Conservation (phyloP, 2,329 filamentous ascomycete genomes). For the Westerdykella ornata region DNA sequence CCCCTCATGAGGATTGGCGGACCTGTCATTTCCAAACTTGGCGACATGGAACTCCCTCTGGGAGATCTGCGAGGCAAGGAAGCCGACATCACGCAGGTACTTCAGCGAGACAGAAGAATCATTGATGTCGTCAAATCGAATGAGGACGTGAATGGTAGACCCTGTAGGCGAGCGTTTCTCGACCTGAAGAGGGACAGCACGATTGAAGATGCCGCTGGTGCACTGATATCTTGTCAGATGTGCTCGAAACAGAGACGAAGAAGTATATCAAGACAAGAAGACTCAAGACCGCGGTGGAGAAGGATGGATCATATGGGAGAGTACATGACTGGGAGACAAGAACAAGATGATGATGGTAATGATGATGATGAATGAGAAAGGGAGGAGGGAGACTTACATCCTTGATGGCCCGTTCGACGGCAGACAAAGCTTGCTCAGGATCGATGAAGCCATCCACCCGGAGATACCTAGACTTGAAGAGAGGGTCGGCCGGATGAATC, state of each 20-base stretch:
- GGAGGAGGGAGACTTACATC: conserved; percentile 13
- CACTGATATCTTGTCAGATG: conserved; percentile 22
- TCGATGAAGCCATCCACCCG: conserved; percentile 16
- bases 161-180: neutral
- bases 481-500: conserved; percentile 11
- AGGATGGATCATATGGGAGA: too few relatives aligned
- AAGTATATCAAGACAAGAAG: too few relatives aligned
- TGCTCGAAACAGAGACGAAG: too few relatives aligned
- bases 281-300: too few relatives aligned
- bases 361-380: neutral
- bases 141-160: conserved; percentile 15
- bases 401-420: conserved; percentile 13
- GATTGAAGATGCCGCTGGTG: conserved; percentile 15
- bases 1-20: conserved; percentile 28
- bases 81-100: conserved; percentile 18
- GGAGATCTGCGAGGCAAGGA: conserved; percentile 16
- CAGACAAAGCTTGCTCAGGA: neutral
- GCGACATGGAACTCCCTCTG: conserved; percentile 19
- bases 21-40: conserved; percentile 20
- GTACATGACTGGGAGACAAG: neutral
- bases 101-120: conserved; percentile 27
- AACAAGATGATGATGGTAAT: neutral
- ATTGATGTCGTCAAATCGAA: conserved; percentile 37
- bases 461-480: conserved; percentile 24
- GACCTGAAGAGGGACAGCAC: conserved; percentile 15